phyloP scores from a whole-genome alignment of 345 rosid genomes.

The Brassica cretica region DNA sequence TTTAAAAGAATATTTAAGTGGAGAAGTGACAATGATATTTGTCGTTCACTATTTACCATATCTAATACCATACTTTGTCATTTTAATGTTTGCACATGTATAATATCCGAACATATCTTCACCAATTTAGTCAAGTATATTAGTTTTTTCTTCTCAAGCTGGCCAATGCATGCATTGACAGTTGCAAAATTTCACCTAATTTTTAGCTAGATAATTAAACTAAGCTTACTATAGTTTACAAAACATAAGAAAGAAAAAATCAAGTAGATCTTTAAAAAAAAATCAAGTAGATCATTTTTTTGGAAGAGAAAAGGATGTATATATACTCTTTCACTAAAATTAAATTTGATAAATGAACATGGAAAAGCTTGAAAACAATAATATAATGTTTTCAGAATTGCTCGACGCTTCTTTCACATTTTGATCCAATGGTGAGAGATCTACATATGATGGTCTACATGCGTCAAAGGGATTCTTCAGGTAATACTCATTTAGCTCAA shows the following conservation, averaged over 20 bases:
- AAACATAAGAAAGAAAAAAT: background rate
- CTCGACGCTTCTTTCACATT: background rate
- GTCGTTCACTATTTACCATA: background rate
- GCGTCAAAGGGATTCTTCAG: background rate
- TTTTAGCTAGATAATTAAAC: background rate
- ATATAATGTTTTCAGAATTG: background rate
- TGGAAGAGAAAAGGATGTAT: background rate
- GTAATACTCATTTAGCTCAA: background rate
- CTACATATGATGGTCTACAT: background rate
- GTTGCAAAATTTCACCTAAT: background rate
- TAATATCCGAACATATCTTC: background rate
- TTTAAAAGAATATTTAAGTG: background rate
- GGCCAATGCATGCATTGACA: background rate
- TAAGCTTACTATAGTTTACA: background rate
- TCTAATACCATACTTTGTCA: background rate
- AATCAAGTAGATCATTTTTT: background rate
- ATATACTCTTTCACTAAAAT: background rate
- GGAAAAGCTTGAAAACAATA: too few relatives aligned
- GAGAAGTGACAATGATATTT: background rate
- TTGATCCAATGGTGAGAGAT: background rate
- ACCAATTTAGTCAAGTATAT: background rate
- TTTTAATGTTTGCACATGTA: background rate
- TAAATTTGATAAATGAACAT: background rate
- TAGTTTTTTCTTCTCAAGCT: background rate
- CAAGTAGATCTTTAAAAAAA: background rate